phyloP scores from a whole-genome alignment of 2,329 filamentous ascomycete species.

The Blastomyces gilchristii region DNA sequence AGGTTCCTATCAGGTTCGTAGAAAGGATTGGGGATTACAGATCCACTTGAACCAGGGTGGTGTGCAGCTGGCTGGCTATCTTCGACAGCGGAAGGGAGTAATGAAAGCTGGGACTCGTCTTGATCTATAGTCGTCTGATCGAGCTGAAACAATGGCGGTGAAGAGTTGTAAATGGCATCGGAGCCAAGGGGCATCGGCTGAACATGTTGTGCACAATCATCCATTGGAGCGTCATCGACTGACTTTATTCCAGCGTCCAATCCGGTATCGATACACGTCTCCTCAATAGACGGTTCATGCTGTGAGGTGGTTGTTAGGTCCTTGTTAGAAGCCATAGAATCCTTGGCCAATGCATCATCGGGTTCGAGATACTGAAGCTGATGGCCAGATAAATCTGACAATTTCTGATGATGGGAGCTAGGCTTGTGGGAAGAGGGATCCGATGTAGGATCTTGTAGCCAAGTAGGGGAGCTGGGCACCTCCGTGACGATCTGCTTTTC shows the following conservation, averaged over 20 bases:
- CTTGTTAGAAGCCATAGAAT: neutral
- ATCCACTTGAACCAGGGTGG: slow-evolving; percentile 11
- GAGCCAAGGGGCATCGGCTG: neutral
- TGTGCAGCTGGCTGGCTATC: slow-evolving; percentile 6
- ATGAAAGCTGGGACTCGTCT: slow-evolving; percentile 4
- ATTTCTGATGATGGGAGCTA: neutral
- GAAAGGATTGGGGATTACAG: slow-evolving; percentile 25
- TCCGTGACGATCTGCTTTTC: neutral
- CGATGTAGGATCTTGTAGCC: neutral
- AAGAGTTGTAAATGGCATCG: neutral
- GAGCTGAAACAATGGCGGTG: neutral
- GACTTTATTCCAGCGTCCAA: neutral
- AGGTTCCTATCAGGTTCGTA: slow-evolving; percentile 22
- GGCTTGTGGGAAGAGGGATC: neutral
- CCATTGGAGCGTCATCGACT: neutral
- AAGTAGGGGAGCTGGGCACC: neutral
- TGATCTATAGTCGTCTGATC: neutral
- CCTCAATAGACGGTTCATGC: neutral
- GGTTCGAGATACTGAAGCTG: neutral
- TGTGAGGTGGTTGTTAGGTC: neutral
- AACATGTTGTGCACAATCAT: neutral
- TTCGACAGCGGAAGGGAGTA: slow-evolving; percentile 7
- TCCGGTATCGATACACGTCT: neutral
- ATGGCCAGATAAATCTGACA: neutral
- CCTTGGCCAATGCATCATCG: neutral